These are phyloP conservation scores for Boletus subluridellus DNA, from an alignment of 1,284 basidiomycete species.

Conservation along the genomic window DNA sequence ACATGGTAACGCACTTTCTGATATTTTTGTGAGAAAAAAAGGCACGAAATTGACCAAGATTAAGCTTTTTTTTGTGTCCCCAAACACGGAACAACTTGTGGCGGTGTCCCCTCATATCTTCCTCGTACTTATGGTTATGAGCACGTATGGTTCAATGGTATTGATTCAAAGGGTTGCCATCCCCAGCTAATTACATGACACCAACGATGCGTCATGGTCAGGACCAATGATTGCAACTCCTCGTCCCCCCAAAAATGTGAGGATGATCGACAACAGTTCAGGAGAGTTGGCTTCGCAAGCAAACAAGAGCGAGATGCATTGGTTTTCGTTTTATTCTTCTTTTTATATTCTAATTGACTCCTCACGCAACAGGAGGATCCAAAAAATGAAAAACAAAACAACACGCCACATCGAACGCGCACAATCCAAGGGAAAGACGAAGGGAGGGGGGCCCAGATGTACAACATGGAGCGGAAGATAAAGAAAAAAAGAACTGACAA, in stretches of 20 bases:
- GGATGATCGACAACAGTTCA: background rate
- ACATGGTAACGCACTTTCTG: no score
- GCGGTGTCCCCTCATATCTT: no score
- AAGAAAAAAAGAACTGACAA: conserved; percentile 2
- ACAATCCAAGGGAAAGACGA: conserved; percentile 14
- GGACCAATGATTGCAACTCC: background rate
- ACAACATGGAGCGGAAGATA: conserved; percentile 19
- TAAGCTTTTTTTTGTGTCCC: no score
- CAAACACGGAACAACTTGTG: no score
- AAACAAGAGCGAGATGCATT: background rate
- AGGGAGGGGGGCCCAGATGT: conserved; percentile 4
- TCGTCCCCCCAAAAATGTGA: background rate
- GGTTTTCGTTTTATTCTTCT: conserved; percentile 4
- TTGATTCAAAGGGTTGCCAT: no score
- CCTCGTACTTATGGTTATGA: no score
- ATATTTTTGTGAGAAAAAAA: no score
- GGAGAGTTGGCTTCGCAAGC: background rate
- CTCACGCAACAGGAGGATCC: conserved; percentile 26
- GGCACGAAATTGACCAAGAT: no score
- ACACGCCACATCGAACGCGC: conserved; percentile 14
- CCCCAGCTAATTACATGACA: background rate
- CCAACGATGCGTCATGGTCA: background rate
- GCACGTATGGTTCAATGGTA: no score
- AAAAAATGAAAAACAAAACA: conserved; percentile 12
- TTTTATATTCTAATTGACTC: conserved; percentile 24